Evolutionary conservation across 768 basidiomycete species (phyloP), one percentile per base, ranked within the genome.

Genomic region (Paxillus ammoniavirescens): DNA sequence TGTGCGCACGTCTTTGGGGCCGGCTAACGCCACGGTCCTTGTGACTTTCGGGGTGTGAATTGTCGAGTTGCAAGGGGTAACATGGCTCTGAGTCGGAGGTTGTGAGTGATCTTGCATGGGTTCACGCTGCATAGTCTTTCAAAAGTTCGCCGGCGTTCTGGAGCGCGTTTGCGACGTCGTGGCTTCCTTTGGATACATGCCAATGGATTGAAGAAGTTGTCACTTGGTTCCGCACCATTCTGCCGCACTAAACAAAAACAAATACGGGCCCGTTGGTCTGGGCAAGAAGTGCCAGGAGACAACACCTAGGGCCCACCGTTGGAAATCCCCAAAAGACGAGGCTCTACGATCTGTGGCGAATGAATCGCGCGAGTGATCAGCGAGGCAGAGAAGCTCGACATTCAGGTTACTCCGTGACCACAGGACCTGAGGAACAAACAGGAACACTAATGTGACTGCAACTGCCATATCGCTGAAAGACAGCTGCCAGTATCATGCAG

Each of bases 331-430:
- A 43, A 49, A 33, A 33, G 52, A 49, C 37, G 38, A 46, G 50
- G 47, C 33, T 55, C 52, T 38, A 62, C 54, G 36, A 37, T 52
- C 61, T 33, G 26, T 21, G 21, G 42, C 52, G 53, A 54, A 63
- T 52, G 58, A 57, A 60, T 45, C 36, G 50, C 53, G 55, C 45
- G 49, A 54, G 48, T 63, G 47, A 59, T 55, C 53, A 60, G 50
- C 61, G 55, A 63, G 61, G 58, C 61, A 60, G 45, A 52, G 57
- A 60, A 52, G 57, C 41, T 50, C 23, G 50, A 49, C 57, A 51
- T 50, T 48, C 57, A 41, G 18, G 49, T 18, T 7, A 30, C 23
- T 31, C 61, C 54, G 54, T 56, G 52, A 53, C 58, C 54, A 52
- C 57, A 59, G 52, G 47, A 49, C 18, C 38, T 38, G 50, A 52